Evolutionary conservation across 768 basidiomycete species (phyloP).

Genomic region (Ramaria rubella): DNA sequence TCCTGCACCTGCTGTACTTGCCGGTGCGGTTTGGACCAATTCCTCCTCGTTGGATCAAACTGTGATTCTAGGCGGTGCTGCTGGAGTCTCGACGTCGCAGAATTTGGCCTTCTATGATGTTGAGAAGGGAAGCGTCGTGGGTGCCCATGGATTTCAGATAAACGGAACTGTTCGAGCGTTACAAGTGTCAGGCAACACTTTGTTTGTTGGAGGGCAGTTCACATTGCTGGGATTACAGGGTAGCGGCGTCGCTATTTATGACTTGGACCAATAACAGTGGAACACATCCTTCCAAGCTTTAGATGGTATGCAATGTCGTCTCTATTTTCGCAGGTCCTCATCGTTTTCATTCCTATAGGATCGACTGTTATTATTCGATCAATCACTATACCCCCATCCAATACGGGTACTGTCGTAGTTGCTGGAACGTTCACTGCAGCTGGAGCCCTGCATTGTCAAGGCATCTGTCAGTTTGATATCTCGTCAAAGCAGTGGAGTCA

Average conservation of each 20-base stretch:
- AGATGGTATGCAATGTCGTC: conserved; percentile 33
- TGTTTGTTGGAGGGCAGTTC: conserved; percentile 86
- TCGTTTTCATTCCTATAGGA: conserved; percentile 33
- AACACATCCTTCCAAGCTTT: conserved; percentile 55
- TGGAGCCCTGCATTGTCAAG: conserved; percentile 66
- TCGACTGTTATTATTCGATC: conserved; percentile 61
- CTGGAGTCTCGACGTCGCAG: conserved; percentile 37
- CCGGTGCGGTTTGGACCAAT: conserved; percentile 89
- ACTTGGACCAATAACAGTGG: conserved; percentile 63
- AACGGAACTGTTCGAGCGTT: conserved; percentile 72
- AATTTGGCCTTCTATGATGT: conserved; percentile 71
- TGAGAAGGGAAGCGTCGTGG: conserved; percentile 38
- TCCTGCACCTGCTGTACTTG: conserved; percentile 73
- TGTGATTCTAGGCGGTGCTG: conserved; percentile 75
- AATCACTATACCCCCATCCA: conserved; percentile 55
- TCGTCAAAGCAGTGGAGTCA: conserved; percentile 67
- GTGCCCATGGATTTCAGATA: conserved; percentile 55
- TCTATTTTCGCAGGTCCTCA: neutral
- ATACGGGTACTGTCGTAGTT: conserved; percentile 61
- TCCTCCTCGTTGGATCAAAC: conserved; percentile 52
- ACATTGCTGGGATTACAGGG: conserved; percentile 47
- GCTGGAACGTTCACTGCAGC: conserved; percentile 84
- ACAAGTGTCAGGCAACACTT: conserved; percentile 56
- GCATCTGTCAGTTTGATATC: conserved; percentile 72
- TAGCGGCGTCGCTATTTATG: conserved; percentile 75